Evolutionary conservation across 2,329 filamentous ascomycete species (phyloP), one percentile per base, ranked within the genome.

Genomic region (Aspergillus sp.): DNA sequence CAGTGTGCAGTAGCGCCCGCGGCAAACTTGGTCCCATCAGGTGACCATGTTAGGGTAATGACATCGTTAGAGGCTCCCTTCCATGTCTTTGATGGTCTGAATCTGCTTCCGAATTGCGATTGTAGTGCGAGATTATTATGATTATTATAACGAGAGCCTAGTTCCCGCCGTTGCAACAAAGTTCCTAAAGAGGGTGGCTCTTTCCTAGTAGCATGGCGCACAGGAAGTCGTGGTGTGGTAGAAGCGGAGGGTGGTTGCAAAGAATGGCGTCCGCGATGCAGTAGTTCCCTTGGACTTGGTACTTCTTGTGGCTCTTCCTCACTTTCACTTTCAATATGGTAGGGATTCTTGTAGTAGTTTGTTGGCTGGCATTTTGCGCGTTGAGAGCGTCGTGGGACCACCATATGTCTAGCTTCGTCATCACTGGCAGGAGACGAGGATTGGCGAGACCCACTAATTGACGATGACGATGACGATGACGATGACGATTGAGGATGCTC

Each of bases 31-130:
- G 79, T 78, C 2, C 85, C 83, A 69, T 85, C 78, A 2, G 81
- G 78, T 2, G 83, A 81, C 86, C 86, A 89, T 15, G 84, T 81
- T 3, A 87, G 72, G 9, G 80, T 79, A 38, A 83, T 79, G 1
- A 88, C 80, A 69, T 88, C 87, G 25, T 83, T 82, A 0, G 85
- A 88, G 0, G 85, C 84, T 1, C 85, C 84, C 63, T 82, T 85
- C 79, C 84, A 88, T 15, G 78, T 76, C 56, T 76, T 79, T 28
- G 74, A 78, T 3, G 76, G 76, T 4, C 76, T 79, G 17, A 87
- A 68, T 1, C 78, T 74, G 25, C 79, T 72, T 34, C 68, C 69
- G 25, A 73, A 72, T 30, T 75, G 68, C 13, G 59, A 28, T 31
- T 60, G 57, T 54, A 74, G 48, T n/a, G 62, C 60, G 4, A 54